Percentiles rank a stretch among this genome's conserved stretches.
These are phyloP conservation scores for Pichia sp. DNA, from an alignment of 1,139 yeast genomes.

Conservation along the genomic window DNA sequence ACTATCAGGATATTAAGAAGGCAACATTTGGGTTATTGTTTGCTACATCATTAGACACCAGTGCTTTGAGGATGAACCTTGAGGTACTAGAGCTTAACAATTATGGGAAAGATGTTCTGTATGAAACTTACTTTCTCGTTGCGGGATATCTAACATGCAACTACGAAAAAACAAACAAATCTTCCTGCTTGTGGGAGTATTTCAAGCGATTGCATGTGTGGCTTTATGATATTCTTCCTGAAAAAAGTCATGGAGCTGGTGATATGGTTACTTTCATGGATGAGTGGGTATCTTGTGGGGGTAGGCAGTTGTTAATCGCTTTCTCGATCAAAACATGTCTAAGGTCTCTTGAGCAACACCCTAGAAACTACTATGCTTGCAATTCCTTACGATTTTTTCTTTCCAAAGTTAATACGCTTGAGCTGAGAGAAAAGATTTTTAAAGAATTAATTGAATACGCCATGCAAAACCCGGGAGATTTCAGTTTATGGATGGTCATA, in stretches of 20 bases:
- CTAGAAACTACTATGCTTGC: conserved; percentile 45
- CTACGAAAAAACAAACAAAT: conserved; percentile 39
- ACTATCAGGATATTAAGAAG: conserved; percentile 6
- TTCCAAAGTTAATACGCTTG: conserved; percentile 2
- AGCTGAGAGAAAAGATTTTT: background rate
- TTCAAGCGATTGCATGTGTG: conserved; percentile 31
- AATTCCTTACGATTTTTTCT: conserved; percentile 36
- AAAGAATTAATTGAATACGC: background rate
- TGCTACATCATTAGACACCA: conserved; percentile 39
- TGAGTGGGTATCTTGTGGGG: background rate
- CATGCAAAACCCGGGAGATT: conserved; percentile 7
- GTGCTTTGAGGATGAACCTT: conserved; percentile 32
- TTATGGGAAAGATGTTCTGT: background rate
- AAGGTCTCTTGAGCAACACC: conserved; percentile 37
- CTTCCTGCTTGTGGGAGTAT: conserved; percentile 40
- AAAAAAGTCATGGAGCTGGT: background rate
- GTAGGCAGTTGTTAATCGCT: background rate
- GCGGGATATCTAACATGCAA: conserved; percentile 32
- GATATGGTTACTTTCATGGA: background rate
- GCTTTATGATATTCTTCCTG: background rate
- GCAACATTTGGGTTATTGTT: conserved; percentile 37
- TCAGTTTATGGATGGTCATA: conserved; percentile 13
- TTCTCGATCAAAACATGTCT: conserved; percentile 6
- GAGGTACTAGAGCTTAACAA: background rate
- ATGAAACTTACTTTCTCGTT: conserved; percentile 1